Conservation (phyloP, 345 rosid species). For the Raphanus raphanistrum region DNA sequence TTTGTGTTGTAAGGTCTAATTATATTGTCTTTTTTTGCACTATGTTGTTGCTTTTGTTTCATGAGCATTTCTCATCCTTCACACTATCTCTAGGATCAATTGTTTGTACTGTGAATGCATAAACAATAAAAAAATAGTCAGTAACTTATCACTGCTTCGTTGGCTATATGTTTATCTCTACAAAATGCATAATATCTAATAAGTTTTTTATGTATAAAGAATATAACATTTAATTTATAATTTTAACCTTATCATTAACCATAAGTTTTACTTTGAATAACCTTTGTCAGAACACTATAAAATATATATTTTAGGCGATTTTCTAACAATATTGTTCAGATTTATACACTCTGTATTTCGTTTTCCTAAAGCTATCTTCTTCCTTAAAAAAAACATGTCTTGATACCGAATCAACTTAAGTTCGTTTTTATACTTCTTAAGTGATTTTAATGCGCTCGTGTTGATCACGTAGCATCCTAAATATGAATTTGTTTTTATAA, state of each 20-base stretch:
- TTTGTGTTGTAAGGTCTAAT: not conserved
- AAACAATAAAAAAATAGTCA: no score
- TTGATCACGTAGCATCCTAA: slow-evolving; percentile 21
- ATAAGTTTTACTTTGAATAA: not conserved
- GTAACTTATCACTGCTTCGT: no score
- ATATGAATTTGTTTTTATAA: not conserved
- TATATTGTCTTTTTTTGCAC: no score
- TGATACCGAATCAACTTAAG: not conserved
- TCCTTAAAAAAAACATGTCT: not conserved
- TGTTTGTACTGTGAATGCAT: no score
- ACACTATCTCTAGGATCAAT: no score
- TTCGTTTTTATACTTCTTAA: not conserved
- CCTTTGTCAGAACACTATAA: not conserved
- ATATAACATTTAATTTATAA: no score
- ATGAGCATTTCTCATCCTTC: no score
- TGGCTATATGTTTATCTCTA: not conserved
- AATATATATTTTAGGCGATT: not conserved
- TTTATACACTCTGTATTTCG: not conserved
- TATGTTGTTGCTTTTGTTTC: no score
- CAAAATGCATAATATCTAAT: not conserved
- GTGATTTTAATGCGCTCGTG: slow-evolving; percentile 4
- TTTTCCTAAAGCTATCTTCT: not conserved
- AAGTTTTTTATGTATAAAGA: not conserved
- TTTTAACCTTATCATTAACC: no score
- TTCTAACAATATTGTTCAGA: not conserved